These are phyloP conservation scores for Neonectria ditissima DNA, from an alignment of 2,329 filamentous ascomycete species.

Conservation along the genomic window DNA sequence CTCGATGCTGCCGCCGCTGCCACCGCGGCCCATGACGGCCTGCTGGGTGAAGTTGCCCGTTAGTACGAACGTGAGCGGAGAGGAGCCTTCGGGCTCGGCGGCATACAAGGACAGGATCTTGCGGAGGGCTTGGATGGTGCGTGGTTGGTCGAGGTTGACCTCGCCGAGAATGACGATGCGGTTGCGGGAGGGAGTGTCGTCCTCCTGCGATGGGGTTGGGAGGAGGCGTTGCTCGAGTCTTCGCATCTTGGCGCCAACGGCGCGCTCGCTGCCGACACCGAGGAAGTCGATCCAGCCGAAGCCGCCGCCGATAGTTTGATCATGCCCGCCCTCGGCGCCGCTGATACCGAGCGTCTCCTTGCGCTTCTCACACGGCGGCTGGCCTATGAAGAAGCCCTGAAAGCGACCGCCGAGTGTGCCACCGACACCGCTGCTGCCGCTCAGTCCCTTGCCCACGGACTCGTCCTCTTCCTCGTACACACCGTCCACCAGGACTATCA, in stretches of 20 bases:
- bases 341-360: slow-evolving; percentile 81
- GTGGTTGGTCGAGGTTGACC: slow-evolving; percentile 85
- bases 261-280: slow-evolving; percentile 89
- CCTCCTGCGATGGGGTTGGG: slow-evolving; percentile 51
- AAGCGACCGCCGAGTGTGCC: slow-evolving; percentile 94
- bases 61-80: slow-evolving; percentile 83
- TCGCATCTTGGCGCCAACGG: slow-evolving; percentile 85
- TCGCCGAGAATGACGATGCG: slow-evolving; percentile 84
- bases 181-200: slow-evolving; percentile 55
- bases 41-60: slow-evolving; percentile 84
- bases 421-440: slow-evolving; percentile 84
- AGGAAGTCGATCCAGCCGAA: slow-evolving; percentile 99
- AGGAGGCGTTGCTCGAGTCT: slow-evolving; percentile 79
- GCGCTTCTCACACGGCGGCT: slow-evolving; percentile 90
- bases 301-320: slow-evolving; percentile 77
- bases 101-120: slow-evolving; percentile 83
- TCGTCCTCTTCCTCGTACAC: slow-evolving; percentile 95
- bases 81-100: slow-evolving; percentile 69
- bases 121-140: slow-evolving; percentile 82
- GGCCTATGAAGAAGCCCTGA: slow-evolving; percentile 88
- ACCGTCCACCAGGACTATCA: slow-evolving; percentile 95
- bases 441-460: slow-evolving; percentile 75
- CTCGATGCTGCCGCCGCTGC: slow-evolving; percentile 85
- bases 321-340: slow-evolving; percentile 66
- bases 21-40: slow-evolving; percentile 74